Evolutionary conservation across 805 yeast species (phyloP), one percentile per base, ranked within the genome.

Genomic region (Soucietia sequanensis): DNA sequence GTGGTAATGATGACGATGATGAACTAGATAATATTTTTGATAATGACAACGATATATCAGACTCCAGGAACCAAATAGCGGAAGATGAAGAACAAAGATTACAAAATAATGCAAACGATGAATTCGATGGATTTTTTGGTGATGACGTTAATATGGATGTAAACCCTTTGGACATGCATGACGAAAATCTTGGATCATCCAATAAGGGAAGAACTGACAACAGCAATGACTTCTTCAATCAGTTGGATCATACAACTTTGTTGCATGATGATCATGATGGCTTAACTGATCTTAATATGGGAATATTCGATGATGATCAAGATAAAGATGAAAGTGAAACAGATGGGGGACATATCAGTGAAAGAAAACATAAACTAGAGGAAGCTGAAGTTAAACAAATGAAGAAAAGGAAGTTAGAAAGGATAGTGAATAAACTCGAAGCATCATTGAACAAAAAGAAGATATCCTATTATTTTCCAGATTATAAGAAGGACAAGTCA

Each of bases 381-480:
- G 41, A 44, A 26, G 56, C 52, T 14, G 51, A 51, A 31, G 40
- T 42, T 8, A 37, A 62, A 35, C 27, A 53, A 25, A 4, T 45
- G 5, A 65, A 63, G 37, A 52, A 49, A 34, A 51, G 49, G 23
- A 62, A 60, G 35, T 47, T 68, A n/a, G 46, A 46, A 27, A 30
- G 29, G 21, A 33, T 54, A 2, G 64, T 68, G n/a, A 37, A 35
- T 27, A 47, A 43, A 12, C 44, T 68, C 44, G 68, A 67, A 39
- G 38, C 43, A 17, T 50, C 54, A 35, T 48, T 56, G 20, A 37
- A 42, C 20, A 47, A 51, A 29, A 42, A 55, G 12, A 56, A 56
- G 43, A 54, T 80, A 20, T 56, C 64, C 26, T 61, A 65, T 23
- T 77, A 78, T 48, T 85, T 72, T 51, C 95, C 95, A 0, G 65